Base-by-base conservation (phyloP, 1,284 basidiomycete genomes). In the Apiotrichum domesticum region DNA sequence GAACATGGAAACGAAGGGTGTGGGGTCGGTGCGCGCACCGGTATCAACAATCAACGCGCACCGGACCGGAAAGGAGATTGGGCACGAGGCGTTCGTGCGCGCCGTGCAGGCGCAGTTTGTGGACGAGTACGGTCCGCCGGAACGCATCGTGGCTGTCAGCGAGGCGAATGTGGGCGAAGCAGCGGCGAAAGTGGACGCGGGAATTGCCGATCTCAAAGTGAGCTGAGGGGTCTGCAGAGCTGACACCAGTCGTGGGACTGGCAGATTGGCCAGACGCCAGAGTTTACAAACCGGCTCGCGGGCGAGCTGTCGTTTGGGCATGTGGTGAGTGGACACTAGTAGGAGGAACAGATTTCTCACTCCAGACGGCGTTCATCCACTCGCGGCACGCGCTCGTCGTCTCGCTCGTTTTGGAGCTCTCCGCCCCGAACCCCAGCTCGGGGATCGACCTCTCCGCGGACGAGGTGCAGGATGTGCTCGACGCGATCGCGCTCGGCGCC, bases 221-320 rank as follows among this genome's bases (percentile, higher is more conserved):
- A 4, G 52, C 49, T 8, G 13, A 33, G 21, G 6, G n/a, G 8
- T 7, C 42, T 34, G 11, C 8, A 4, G 21, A 13, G 42, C 54
- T 56, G 40, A 51, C 21, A 35, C 15, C 69, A 94, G 88, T 85
- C 82, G 42, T 98, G 95, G 96, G 83, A 88, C 32, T 98, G 94
- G 93, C 80, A 84, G 35, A 97, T 85, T 68, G 95, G 94, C 0
- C 90, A 96, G 71, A 96, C 94, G 0, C 95, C 95, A 52, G 89
- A 95, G 70, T 98, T 98, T 71, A 87, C 73, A 0, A 77, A 80
- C 59, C 49, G 54, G 8, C 51, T 79, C 4, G 52, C 64, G 21
- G 67, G 63, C 2, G 60, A 63, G 11, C 51, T 76, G 3, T 65
- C 68, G 1, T 65, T 69, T 50, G 71, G 66, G 50, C 59, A 49